Evolutionary conservation across 1,284 basidiomycete species (phyloP).

Genomic region (Leccinum subrobustum): DNA sequence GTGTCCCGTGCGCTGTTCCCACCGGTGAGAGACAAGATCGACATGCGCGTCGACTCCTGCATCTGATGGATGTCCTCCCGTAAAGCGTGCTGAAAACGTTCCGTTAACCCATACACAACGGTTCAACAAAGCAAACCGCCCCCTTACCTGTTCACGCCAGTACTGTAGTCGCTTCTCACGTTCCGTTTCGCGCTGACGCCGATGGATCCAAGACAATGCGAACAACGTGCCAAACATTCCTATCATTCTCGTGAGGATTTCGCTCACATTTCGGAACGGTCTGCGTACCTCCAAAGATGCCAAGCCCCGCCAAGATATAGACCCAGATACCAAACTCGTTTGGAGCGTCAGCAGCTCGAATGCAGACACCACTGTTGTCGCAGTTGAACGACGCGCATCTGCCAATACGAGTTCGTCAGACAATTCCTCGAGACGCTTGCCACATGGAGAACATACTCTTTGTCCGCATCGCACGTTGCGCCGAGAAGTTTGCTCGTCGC

Average conservation of each 20-base stretch:
- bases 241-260: constrained; percentile 26
- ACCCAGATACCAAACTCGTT: constrained; percentile 66
- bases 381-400: constrained; percentile 83
- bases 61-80: constrained; percentile 76
- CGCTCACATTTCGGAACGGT: not conserved
- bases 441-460: constrained; percentile 55
- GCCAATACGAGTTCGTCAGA: constrained; percentile 7
- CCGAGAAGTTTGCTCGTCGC: constrained; percentile 56
- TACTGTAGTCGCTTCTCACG: constrained; percentile 82
- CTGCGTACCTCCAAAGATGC: constrained; percentile 65
- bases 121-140: not conserved
- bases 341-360: constrained; percentile 57
- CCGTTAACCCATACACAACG: not conserved
- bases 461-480: constrained; percentile 69
- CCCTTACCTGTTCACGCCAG: constrained; percentile 78
- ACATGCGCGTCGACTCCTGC: constrained; percentile 67
- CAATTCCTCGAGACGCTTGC: not conserved
- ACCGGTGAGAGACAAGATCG: constrained; percentile 52
- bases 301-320: constrained; percentile 70
- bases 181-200: constrained; percentile 68
- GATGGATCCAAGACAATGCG: constrained; percentile 68
- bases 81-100: constrained; percentile 58
- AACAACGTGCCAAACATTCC: constrained; percentile 72
- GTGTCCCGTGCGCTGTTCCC: constrained; percentile 46
- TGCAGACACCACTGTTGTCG: constrained; percentile 58